Evolutionary conservation across 345 rosid species (phyloP).

Genomic region (Citrus maxima): DNA sequence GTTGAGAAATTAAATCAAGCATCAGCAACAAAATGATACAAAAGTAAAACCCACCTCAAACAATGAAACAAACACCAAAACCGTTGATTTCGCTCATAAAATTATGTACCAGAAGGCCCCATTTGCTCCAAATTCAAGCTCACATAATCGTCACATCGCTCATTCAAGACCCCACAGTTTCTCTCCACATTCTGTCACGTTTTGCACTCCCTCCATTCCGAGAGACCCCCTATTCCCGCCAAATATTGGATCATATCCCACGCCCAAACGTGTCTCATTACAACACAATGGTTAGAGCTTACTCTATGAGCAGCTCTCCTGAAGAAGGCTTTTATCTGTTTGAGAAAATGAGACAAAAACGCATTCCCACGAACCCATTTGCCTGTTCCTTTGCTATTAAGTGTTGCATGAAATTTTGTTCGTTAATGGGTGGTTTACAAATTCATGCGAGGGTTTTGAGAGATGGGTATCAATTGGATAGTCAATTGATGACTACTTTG

Average conservation of each 20-base stretch:
- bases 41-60: background rate
- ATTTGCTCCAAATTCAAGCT: slow-evolving; percentile 70
- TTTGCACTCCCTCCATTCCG: slow-evolving; percentile 35
- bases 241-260: slow-evolving; percentile 42
- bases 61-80: background rate
- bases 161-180: slow-evolving; percentile 38
- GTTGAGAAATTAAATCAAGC: too few relatives aligned
- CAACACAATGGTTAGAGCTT: slow-evolving; percentile 72
- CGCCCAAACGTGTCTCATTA: slow-evolving; percentile 51
- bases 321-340: slow-evolving; percentile 48
- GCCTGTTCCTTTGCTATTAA: slow-evolving; percentile 59
- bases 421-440: slow-evolving; percentile 50
- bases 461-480: slow-evolving; percentile 64
- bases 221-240: slow-evolving; percentile 42
- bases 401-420: slow-evolving; percentile 43
- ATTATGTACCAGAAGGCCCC: slow-evolving; percentile 43
- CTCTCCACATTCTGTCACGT: slow-evolving; percentile 59
- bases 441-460: slow-evolving; percentile 57
- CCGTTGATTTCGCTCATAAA: slow-evolving; percentile 48
- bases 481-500: slow-evolving; percentile 59
- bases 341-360: slow-evolving; percentile 36
- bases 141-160: slow-evolving; percentile 47
- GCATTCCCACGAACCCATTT: slow-evolving; percentile 41
- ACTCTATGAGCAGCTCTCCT: slow-evolving; percentile 45
- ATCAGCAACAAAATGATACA: background rate